Base-by-base conservation (phyloP, 257 asterid genomes). In the Verbena officinalis region DNA sequence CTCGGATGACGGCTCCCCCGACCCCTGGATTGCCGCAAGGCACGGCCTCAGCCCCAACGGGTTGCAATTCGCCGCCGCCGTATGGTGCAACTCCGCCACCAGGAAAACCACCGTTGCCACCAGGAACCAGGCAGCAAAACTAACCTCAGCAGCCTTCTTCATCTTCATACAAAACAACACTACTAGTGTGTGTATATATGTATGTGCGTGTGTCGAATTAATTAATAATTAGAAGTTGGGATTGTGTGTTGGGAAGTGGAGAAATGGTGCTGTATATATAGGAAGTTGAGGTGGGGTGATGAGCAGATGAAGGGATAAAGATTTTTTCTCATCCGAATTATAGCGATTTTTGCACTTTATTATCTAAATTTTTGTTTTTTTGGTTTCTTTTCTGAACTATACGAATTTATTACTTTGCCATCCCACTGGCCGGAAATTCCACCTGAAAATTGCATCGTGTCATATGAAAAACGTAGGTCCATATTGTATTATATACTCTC, bases 21-120 rank as follows among this genome's bases (percentile, higher is more conserved):
- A n/a, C 24, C 59, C 64, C 0, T 50, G 13, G 9, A 76, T 55
- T 38, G 77, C 68, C 30, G 6, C 30, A 0, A 49, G 44, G 46
- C 77, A 71, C 0, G 77, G 56, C 9, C 7, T 3, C 60, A 76
- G 77, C 71, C 50, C 55, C 52, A n/a, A 0, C 19, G 65, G 61
- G 65, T 1, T 55, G 75, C 81, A 76, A 9, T 3, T 24, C 70
- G 9, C 73, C 16, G 65, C 76, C 40, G 39, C 73, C 21, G 76
- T 1, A 8, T 46, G 30, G 0, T 38, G 65, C 30, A 19, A 58
- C 67, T 12, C 46, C 27, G 53, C 63, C 73, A 11, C 67, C 63
- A 55, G 22, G 38, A 64, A 17, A 3, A 64, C 73, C 57, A 45
- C 30, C 33, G 22, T 11, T 43, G 44, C 60, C 53, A 33, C 55